Conservation (phyloP, 371 early-diverging fungal genomes). For the Rhizopus delemar region DNA sequence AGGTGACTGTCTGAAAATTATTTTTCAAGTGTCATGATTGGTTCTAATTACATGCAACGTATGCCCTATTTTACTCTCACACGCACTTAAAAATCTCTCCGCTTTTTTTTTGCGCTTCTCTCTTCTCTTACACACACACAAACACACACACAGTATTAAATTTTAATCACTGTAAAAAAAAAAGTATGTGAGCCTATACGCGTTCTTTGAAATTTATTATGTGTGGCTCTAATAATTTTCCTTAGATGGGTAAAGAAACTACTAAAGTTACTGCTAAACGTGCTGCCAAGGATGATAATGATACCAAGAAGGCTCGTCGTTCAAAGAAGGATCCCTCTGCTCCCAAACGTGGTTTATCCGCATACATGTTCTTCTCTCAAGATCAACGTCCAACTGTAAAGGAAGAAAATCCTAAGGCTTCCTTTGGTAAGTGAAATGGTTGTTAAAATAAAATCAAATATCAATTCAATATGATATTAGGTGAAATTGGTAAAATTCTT, state of each 20-base stretch:
- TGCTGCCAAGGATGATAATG: slow-evolving; percentile 22
- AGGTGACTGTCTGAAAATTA: no score
- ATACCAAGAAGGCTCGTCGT: slow-evolving; percentile 30
- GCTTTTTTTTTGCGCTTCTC: no score
- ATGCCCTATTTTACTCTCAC: no score
- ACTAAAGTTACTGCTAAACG: slow-evolving; percentile 17
- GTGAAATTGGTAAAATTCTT: slow-evolving; percentile 74
- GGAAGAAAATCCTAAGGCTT: slow-evolving; percentile 75
- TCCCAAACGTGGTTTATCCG: slow-evolving; percentile 83
- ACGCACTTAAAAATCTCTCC: no score
- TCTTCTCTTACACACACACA: no score
- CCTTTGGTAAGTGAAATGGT: slow-evolving; percentile 62
- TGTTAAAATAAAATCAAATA: background rate
- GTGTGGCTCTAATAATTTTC: background rate
- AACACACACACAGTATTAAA: no score
- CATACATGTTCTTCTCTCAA: slow-evolving; percentile 82
- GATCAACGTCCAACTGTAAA: slow-evolving; percentile 70
- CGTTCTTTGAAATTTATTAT: background rate
- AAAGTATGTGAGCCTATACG: background rate
- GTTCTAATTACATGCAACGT: no score
- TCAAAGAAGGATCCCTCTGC: slow-evolving; percentile 64
- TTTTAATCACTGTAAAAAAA: no score
- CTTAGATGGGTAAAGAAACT: slow-evolving; percentile 23
- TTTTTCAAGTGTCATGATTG: no score
- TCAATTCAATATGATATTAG: slow-evolving; percentile 26